Evolutionary conservation across 345 rosid species (phyloP).

Genomic region (Diplotaxis tenuifolia): DNA sequence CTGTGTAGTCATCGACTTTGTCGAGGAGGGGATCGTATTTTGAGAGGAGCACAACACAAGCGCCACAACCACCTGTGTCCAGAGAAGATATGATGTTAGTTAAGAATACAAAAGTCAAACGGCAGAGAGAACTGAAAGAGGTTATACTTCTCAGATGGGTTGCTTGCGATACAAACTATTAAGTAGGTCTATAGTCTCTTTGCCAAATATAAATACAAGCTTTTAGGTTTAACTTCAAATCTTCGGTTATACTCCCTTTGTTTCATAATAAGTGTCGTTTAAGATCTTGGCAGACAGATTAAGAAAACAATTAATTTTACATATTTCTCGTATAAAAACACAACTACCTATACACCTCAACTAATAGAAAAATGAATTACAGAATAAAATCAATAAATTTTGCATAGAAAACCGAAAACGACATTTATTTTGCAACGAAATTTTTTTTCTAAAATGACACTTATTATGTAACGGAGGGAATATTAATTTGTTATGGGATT

Average conservation of each 20-base stretch:
- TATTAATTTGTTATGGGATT: not conserved
- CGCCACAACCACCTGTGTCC: conserved; percentile 87
- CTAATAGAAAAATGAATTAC: no score
- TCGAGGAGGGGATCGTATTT: conserved; percentile 57
- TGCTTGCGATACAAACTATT: not conserved
- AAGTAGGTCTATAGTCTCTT: not conserved
- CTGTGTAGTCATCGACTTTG: conserved; percentile 63
- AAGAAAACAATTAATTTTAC: no score
- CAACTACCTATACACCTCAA: no score
- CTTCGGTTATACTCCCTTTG: not conserved
- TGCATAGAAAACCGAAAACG: no score
- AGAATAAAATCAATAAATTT: no score
- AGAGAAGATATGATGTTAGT: conserved; percentile 13
- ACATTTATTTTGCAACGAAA: no score
- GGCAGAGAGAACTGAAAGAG: not conserved
- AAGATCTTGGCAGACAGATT: no score
- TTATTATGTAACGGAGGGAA: no score
- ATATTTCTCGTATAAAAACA: no score
- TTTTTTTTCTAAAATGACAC: no score
- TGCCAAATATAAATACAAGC: not conserved
- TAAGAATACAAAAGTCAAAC: not conserved
- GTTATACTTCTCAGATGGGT: not conserved
- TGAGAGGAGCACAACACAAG: conserved; percentile 81
- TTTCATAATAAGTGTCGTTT: no score
- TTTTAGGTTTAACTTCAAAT: not conserved